A percentile compares a stretch with the other conserved stretches of the same genome.
phyloP scores from a whole-genome alignment of 176 grass and related monocot genomes.

The Aegilops speltoides region DNA sequence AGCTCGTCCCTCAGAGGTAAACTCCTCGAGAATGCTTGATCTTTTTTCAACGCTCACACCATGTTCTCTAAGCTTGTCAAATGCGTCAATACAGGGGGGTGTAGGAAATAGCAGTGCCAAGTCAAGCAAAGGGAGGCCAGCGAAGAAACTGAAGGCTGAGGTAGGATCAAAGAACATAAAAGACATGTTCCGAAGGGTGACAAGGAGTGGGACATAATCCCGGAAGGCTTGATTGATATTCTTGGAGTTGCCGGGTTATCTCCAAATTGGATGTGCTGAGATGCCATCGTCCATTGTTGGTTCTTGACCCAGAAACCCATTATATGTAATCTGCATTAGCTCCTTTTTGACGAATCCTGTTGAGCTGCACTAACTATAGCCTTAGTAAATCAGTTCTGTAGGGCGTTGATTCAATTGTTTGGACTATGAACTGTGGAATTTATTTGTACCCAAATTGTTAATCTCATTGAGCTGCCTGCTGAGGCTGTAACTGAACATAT shows the following conservation, averaged over 20 bases:
- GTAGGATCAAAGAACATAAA: slow-evolving; percentile 82
- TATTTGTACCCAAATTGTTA: neutral
- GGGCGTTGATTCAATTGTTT: neutral
- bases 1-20: slow-evolving; percentile 51
- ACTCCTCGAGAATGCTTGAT: neutral
- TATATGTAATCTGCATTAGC: slow-evolving; percentile 7
- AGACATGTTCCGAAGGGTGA: slow-evolving; percentile 86
- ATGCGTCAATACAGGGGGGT: slow-evolving; percentile 33
- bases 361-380: neutral
- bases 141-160: slow-evolving; percentile 69
- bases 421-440: neutral
- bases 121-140: slow-evolving; percentile 59
- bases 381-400: neutral
- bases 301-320: neutral
- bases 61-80: slow-evolving; percentile 20
- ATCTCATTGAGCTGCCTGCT: neutral
- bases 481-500: neutral
- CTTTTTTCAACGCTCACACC: neutral
- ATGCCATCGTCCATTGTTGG: neutral
- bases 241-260: neutral
- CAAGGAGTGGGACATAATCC: slow-evolving; percentile 50
- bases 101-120: slow-evolving; percentile 31
- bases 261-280: neutral
- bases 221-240: neutral
- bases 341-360: neutral